A percentile compares a stretch with the other conserved stretches of the same genome.
Conservation (phyloP, 2,329 filamentous ascomycete species). For the Teratosphaeria epicoccoides region DNA sequence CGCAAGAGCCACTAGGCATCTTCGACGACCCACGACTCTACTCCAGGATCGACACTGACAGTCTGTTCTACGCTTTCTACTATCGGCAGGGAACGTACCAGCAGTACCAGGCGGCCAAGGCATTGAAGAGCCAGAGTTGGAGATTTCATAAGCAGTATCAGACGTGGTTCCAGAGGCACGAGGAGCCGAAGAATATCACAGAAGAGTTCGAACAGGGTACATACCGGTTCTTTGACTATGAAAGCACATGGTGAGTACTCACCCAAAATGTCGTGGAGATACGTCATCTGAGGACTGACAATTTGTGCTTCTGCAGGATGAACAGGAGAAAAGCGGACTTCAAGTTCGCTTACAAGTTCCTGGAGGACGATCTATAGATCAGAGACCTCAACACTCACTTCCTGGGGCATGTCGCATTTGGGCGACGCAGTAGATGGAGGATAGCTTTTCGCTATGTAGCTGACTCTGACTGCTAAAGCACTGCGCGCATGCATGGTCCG, state of each 20-base stretch:
- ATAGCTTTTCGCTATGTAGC: background rate
- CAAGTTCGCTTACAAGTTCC: constrained; percentile 95
- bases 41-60: constrained; percentile 82
- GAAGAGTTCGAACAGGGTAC: constrained; percentile 98
- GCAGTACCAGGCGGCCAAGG: constrained; percentile 89
- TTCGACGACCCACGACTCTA: constrained; percentile 88
- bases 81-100: constrained; percentile 95
- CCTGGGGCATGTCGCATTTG: background rate
- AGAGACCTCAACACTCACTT: background rate
- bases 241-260: constrained; percentile 80
- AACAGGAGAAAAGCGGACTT: constrained; percentile 96
- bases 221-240: constrained; percentile 98
- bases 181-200: constrained; percentile 96
- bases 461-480: background rate
- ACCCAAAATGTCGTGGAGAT: background rate
- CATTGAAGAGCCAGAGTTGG: constrained; percentile 98
- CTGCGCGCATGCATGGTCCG: background rate
- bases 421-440: background rate
- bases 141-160: constrained; percentile 99
- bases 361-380: constrained; percentile 76
- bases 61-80: constrained; percentile 97
- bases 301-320: constrained; percentile 56
- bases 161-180: constrained; percentile 97
- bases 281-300: constrained; percentile 1
- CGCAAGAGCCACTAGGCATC: constrained; percentile 80